Conservation (phyloP, 257 asterid species). For the Solanum arcanum region DNA sequence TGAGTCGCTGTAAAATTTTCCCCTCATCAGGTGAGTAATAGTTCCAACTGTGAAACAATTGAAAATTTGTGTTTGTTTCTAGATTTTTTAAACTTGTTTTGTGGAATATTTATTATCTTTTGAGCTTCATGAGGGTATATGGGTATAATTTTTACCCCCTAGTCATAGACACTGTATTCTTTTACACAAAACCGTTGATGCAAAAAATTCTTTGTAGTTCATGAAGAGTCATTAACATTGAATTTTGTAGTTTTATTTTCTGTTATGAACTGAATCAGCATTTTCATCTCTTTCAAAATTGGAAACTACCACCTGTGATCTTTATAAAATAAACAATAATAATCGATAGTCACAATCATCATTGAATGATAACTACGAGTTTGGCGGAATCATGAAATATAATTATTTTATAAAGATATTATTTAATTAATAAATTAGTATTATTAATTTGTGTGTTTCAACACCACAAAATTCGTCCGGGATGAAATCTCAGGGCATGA, state of each 20-base stretch:
- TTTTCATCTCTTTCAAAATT: background rate
- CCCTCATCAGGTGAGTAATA: constrained; percentile 4
- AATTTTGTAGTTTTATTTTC: background rate
- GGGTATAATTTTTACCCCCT: background rate
- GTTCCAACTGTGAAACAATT: background rate
- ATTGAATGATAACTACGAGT: background rate
- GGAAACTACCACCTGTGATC: background rate
- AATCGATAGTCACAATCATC: background rate
- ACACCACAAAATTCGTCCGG: too few relatives aligned
- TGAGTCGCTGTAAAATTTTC: constrained; percentile 23
- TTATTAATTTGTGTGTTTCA: too few relatives aligned
- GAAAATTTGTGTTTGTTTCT: background rate
- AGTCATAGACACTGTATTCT: background rate
- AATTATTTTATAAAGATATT: too few relatives aligned
- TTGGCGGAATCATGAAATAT: too few relatives aligned
- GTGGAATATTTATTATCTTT: background rate
- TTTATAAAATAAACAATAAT: too few relatives aligned
- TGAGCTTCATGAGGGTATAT: background rate
- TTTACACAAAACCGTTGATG: background rate
- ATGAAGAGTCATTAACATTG: background rate
- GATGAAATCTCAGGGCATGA: too few relatives aligned
- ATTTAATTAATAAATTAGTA: too few relatives aligned
- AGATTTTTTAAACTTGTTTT: background rate
- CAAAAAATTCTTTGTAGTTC: background rate
- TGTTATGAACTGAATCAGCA: background rate